Conservation (phyloP, 2,329 filamentous ascomycete genomes). For the Alternaria ethzedia region DNA sequence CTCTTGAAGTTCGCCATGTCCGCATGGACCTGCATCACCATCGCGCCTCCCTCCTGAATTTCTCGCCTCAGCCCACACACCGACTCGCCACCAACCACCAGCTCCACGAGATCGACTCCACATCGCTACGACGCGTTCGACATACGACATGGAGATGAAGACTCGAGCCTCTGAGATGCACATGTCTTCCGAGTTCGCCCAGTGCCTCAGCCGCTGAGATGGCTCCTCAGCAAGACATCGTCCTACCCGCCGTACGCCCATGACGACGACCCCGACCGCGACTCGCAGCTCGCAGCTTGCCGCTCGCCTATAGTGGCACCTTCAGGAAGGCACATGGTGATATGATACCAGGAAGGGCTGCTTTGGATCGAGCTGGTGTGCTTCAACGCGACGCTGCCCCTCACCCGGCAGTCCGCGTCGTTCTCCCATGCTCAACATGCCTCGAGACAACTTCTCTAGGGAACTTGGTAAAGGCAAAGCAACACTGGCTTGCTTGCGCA, state of each 20-base stretch:
- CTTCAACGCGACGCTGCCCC: not conserved
- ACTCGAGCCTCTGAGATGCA: not conserved
- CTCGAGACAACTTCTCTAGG: not conserved
- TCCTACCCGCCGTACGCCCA: not conserved
- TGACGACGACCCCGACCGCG: not conserved
- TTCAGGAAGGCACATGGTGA: not conserved
- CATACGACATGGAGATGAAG: not conserved
- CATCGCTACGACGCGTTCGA: not conserved
- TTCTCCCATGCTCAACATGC: not conserved
- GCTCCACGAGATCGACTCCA: not conserved
- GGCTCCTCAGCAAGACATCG: not conserved
- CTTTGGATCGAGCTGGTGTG: not conserved
- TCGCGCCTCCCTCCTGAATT: constrained; percentile 3
- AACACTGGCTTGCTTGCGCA: not conserved
- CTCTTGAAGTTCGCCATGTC: not conserved
- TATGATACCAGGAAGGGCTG: not conserved
- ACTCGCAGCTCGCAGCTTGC: not conserved
- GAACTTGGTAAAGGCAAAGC: not conserved
- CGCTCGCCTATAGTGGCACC: not conserved
- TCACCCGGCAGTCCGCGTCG: not conserved
- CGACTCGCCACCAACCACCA: not conserved
- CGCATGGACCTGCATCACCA: not conserved
- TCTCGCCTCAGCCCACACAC: constrained; percentile 1
- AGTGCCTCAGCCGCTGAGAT: not conserved
- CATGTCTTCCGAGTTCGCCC: not conserved